Evolutionary conservation across 257 asterid genomes (phyloP), one percentile per base, ranked within the genome.

Genomic region (Cinchona pubescens): DNA sequence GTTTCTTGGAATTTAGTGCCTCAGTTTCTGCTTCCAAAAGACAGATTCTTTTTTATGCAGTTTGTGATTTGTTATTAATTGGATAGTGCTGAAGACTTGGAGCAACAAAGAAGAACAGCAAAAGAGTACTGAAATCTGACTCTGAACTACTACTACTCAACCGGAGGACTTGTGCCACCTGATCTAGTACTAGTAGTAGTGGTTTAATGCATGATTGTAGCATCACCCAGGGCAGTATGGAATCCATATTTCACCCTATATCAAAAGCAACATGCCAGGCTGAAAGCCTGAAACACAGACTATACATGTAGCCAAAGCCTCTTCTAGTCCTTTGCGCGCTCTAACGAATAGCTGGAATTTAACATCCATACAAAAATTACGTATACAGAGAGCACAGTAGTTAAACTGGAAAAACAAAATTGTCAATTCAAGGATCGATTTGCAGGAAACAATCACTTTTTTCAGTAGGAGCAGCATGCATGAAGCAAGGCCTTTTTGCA

Each of bases 161-260:
- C 45, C 45, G 8, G 45, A 40, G 10, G 45, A 40, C 45, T 40
- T 5, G 6, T 0, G 58, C n/a, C n/a, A n/a, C n/a, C n/a, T n/a
- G n/a, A n/a, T n/a, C n/a, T n/a, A n/a, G n/a, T n/a, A n/a, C n/a
- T n/a, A n/a, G n/a, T n/a, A n/a, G n/a, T n/a, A n/a, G n/a, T n/a
- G n/a, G n/a, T n/a, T n/a, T n/a, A n/a, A n/a, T 95, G 99, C 99
- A 95, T 92, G 45, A 90, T 85, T 37, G 92, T 83, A 58, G 92
- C 88, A 83, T 95, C 98, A 82, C 96, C 97, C 58, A 95, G 71
- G 42, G 99, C 99, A 66, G 90, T 91, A 15, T 96, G 92, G 66
- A 95, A 95, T 46, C 99, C 99, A 85, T 95, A 83, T 84, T 95
- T 98, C 15, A 95, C 46, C 97, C 98, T 5, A 89, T 95, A 95